Conservation (phyloP, 2,329 filamentous ascomycete species). For the Epichloe bromicola region DNA sequence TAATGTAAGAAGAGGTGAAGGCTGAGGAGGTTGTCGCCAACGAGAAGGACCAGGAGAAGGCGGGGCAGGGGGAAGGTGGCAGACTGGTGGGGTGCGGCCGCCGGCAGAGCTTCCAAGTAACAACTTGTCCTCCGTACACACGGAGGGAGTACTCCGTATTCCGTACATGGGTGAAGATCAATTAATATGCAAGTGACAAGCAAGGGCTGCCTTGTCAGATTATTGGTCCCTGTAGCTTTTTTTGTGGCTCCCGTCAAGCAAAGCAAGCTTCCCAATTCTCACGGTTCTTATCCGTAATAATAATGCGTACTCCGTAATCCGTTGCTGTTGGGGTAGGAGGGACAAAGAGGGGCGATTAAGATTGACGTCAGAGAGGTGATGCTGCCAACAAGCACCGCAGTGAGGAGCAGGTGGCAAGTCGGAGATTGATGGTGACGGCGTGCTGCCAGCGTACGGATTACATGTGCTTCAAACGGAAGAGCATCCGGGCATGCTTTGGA, state of each 20-base stretch:
- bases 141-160: too few relatives aligned
- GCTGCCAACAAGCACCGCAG: neutral
- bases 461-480: too few relatives aligned
- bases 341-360: constrained; percentile 1
- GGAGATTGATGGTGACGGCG: neutral
- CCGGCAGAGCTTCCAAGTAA: neutral
- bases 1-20: neutral
- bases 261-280: neutral
- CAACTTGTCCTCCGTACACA: too few relatives aligned
- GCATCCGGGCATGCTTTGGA: too few relatives aligned
- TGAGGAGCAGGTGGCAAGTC: neutral
- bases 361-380: constrained; percentile 2
- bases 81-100: neutral
- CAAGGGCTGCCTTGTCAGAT: neutral
- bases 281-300: too few relatives aligned
- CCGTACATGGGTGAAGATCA: too few relatives aligned
- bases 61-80: constrained; percentile 2
- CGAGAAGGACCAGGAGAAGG: constrained; percentile 3
- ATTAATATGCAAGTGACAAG: neutral
- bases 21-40: constrained; percentile 2
- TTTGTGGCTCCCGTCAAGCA: neutral
- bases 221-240: neutral
- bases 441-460: too few relatives aligned
- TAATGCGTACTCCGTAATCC: too few relatives aligned
- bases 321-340: too few relatives aligned